phyloP scores from a whole-genome alignment of 306 rosid species.

The Quercus mongolica region DNA sequence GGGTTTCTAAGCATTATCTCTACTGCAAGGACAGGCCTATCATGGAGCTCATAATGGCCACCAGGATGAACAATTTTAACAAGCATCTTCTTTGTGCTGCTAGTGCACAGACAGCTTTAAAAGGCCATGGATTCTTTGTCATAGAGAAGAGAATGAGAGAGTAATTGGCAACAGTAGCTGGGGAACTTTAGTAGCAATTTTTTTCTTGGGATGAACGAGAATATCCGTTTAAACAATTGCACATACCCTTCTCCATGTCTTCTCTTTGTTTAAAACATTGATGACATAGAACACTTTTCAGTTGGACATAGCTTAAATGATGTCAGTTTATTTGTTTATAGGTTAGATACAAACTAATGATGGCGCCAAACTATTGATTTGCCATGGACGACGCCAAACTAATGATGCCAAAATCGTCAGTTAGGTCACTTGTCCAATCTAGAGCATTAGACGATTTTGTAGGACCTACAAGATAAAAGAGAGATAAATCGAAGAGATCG shows the following conservation, averaged over 20 bases:
- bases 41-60: slow-evolving; percentile 59
- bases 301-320: no score
- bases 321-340: no score
- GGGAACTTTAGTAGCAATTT: slow-evolving; percentile 25
- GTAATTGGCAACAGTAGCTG: neutral
- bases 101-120: slow-evolving; percentile 44
- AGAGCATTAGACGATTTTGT: no score
- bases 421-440: no score
- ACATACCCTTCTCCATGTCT: neutral
- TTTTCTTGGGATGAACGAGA: slow-evolving; percentile 13
- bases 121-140: slow-evolving; percentile 30
- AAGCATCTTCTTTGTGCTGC: slow-evolving; percentile 36
- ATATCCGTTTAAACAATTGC: neutral
- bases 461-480: no score
- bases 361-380: no score
- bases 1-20: slow-evolving; percentile 57
- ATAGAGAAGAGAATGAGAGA: neutral
- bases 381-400: no score
- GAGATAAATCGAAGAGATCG: no score
- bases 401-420: no score
- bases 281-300: neutral
- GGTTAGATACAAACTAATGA: no score
- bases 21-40: slow-evolving; percentile 49
- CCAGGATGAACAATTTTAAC: slow-evolving; percentile 61
- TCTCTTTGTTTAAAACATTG: slow-evolving; percentile 22